Percentiles rank a stretch among this genome's conserved stretches.
These are phyloP conservation scores for Verbena officinalis DNA, from an alignment of 257 asterid species.

Conservation along the genomic window DNA sequence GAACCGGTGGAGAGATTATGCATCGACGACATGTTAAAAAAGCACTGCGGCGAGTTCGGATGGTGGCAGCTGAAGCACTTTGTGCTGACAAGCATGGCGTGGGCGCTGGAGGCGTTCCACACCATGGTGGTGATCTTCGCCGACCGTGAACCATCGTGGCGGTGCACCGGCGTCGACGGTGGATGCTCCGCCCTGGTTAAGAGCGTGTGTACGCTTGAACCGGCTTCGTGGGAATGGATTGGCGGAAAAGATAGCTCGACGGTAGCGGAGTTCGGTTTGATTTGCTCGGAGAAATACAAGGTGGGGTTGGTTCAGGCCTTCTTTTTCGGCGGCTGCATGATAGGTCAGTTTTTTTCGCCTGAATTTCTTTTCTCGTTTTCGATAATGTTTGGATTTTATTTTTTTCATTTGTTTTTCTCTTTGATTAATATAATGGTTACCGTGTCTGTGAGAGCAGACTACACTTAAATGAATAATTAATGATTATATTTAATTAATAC, in stretches of 20 bases:
- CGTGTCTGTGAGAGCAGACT: too few relatives aligned
- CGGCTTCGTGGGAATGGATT: conserved; percentile 80
- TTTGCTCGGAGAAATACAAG: conserved; percentile 77
- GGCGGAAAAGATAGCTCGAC: conserved; percentile 67
- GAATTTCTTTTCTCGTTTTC: not conserved
- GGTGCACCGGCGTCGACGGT: conserved; percentile 39
- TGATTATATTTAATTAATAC: too few relatives aligned
- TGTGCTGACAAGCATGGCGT: conserved; percentile 65
- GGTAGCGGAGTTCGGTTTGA: conserved; percentile 75
- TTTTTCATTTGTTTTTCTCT: not conserved
- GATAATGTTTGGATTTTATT: not conserved
- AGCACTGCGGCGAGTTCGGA: conserved; percentile 84
- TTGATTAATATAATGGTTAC: not conserved
- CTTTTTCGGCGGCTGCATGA: conserved; percentile 87
- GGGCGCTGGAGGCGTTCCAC: conserved; percentile 89
- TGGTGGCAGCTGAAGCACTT: conserved; percentile 84
- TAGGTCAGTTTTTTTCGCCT: conserved; percentile 46
- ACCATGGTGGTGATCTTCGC: conserved; percentile 91
- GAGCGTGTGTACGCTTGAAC: conserved; percentile 59
- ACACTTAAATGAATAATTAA: too few relatives aligned
- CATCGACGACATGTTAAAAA: conserved; percentile 69
- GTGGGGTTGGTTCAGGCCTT: conserved; percentile 83
- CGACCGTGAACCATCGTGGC: conserved; percentile 78
- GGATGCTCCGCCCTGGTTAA: conserved; percentile 35
- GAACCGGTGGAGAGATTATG: conserved; percentile 41